Percentiles rank a stretch among this genome's conserved stretches.
Conservation (phyloP, 2,329 filamentous ascomycete species). For the Microsporum audouinii region DNA sequence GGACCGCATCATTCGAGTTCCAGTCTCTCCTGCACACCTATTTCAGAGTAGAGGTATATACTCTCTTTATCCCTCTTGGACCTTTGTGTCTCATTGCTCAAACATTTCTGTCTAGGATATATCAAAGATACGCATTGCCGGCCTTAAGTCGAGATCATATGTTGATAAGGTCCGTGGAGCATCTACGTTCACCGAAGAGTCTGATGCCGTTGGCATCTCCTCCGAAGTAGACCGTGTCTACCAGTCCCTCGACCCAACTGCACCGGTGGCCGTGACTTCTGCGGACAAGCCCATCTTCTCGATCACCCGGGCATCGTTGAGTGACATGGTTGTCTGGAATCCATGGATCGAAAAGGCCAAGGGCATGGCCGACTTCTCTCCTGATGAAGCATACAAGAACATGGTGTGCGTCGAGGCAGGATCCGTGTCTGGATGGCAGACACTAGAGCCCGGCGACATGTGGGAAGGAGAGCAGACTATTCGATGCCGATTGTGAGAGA, state of each 20-base stretch:
- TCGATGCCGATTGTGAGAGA: constrained; percentile 28
- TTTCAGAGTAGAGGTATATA: constrained; percentile 61
- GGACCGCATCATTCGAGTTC: constrained; percentile 71
- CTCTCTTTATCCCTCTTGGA: background rate
- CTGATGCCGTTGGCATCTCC: constrained; percentile 55
- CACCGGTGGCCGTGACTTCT: constrained; percentile 38
- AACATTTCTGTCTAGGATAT: constrained; percentile 54
- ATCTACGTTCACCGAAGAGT: constrained; percentile 52
- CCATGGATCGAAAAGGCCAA: constrained; percentile 80
- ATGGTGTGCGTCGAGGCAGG: constrained; percentile 95
- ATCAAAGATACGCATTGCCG: constrained; percentile 56
- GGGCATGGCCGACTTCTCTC: constrained; percentile 73
- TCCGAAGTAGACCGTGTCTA: constrained; percentile 85
- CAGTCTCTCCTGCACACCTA: constrained; percentile 90
- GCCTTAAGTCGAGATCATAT: constrained; percentile 66
- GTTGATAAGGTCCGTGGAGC: constrained; percentile 69
- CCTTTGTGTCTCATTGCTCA: background rate
- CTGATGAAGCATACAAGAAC: constrained; percentile 78
- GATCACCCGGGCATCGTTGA: constrained; percentile 71
- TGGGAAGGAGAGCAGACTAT: constrained; percentile 55
- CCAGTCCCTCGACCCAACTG: constrained; percentile 47
- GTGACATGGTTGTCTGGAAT: constrained; percentile 92
- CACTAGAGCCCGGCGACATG: constrained; percentile 64
- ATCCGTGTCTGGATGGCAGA: constrained; percentile 68
- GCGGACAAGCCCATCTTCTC: constrained; percentile 53